phyloP scores from a whole-genome alignment of 768 basidiomycete genomes.

The Tylopilus felleus region DNA sequence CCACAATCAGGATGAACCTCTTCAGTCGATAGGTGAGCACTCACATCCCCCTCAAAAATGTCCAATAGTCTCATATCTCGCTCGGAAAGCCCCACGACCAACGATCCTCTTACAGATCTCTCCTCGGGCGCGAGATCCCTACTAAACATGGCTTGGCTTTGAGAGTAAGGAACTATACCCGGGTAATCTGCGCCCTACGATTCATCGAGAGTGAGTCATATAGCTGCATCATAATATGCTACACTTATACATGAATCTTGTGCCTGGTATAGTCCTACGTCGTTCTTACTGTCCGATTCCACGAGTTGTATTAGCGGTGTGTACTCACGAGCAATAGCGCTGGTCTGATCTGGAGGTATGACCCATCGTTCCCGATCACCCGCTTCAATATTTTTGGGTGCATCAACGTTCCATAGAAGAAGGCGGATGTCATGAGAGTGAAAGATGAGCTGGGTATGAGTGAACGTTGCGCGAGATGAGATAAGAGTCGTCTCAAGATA shows the following conservation, averaged over 20 bases:
- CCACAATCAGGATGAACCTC: not conserved
- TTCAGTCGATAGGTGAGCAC: constrained; percentile 21
- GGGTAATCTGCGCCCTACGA: constrained; percentile 74
- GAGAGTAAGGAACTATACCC: constrained; percentile 62
- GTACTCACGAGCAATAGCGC: constrained; percentile 67
- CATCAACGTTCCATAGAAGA: constrained; percentile 91
- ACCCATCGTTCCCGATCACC: constrained; percentile 69
- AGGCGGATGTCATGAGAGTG: constrained; percentile 45
- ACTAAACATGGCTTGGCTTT: constrained; percentile 46
- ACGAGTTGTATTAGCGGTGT: not conserved
- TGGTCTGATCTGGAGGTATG: constrained; percentile 62
- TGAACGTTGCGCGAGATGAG: not conserved
- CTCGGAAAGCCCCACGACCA: constrained; percentile 69
- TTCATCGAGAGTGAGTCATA: constrained; percentile 5
- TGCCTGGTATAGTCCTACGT: constrained; percentile 76
- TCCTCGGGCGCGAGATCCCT: constrained; percentile 58
- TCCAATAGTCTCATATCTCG: constrained; percentile 70
- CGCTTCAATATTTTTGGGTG: constrained; percentile 78
- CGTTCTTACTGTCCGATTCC: not conserved
- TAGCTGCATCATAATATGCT: not conserved
- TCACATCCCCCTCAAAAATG: constrained; percentile 75
- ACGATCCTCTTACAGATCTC: constrained; percentile 68
- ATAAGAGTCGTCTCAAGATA: not conserved
- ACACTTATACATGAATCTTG: constrained; percentile 54
- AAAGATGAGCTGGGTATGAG: not conserved